These are phyloP conservation scores for Fusarium sp. DNA, from an alignment of 2,329 filamentous ascomycete species.

Conservation along the genomic window DNA sequence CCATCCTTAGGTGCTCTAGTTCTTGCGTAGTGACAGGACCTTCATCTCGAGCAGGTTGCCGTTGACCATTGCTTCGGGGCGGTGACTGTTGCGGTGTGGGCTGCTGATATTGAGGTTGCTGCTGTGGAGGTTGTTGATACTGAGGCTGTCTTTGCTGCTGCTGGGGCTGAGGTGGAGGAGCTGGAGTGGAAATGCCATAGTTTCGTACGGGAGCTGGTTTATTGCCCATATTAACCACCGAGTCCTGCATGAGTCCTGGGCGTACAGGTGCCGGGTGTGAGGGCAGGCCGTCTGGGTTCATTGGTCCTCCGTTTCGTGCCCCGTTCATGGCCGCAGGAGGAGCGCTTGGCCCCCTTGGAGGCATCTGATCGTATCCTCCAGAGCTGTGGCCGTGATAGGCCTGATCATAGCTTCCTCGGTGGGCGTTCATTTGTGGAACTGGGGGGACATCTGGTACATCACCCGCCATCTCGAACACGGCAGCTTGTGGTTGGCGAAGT, in stretches of 20 bases:
- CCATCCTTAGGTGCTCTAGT: slow-evolving; percentile 74
- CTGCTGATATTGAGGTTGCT: slow-evolving; percentile 45
- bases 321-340: slow-evolving; percentile 41
- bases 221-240: slow-evolving; percentile 61
- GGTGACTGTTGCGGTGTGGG: slow-evolving; percentile 44
- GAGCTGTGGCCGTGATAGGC: slow-evolving; percentile 23
- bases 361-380: slow-evolving; percentile 42
- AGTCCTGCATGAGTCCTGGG: slow-evolving; percentile 67
- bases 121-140: slow-evolving; percentile 41
- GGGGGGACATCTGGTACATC: slow-evolving; percentile 66
- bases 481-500: slow-evolving; percentile 68
- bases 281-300: slow-evolving; percentile 58
- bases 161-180: slow-evolving; percentile 36
- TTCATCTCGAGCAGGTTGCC: slow-evolving; percentile 45
- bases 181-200: slow-evolving; percentile 58
- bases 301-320: slow-evolving; percentile 24
- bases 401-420: slow-evolving; percentile 44
- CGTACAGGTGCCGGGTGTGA: slow-evolving; percentile 70
- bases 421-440: slow-evolving; percentile 48
- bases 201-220: slow-evolving; percentile 67
- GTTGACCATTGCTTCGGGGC: slow-evolving; percentile 32
- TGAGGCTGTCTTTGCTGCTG: slow-evolving; percentile 46
- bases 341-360: slow-evolving; percentile 46
- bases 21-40: slow-evolving; percentile 76
- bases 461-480: slow-evolving; percentile 76